Evolutionary conservation across 129 eudicot species (phyloP), one percentile per base, ranked within the genome.

Genomic region (carrot (Daucus carota)): DNA sequence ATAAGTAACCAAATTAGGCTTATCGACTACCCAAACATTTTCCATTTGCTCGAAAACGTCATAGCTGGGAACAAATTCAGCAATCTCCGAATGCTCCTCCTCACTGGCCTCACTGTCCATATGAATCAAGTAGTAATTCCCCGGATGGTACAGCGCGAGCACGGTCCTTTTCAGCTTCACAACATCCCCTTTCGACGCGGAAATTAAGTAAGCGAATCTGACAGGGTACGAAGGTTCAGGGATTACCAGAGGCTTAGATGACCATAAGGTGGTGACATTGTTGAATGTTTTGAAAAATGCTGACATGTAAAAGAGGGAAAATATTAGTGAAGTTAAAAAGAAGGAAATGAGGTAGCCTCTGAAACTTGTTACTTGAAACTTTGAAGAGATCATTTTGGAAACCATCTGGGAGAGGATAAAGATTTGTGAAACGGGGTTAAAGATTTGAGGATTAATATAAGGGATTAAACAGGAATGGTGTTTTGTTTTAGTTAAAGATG

Each of bases 1-100:
- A 22, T 94, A 94, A 0, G 97, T 91, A 3, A 94, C 99, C 75
- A 85, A 72, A 72, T 89, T 94, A 10, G 90, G 84, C 79, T 91
- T 94, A n/a, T 92, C 89, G 34, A 91, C 96, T n/a, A 94, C 59
- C 93, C 93, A 83, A 80, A 91, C 89, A 77, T 94, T 94, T 8
- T 89, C 90, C 50, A 89, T 81, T 16, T 75, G 68, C 1, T 20
- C 57, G 66, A 94, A 91, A 48, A 86, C 90, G n/a, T 41, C 46
- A 3, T 81, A 74, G 10, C 82, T 76, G 0, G 81, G 63, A 29
- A 94, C 92, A 43, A 89, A 94, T 45, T 83, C 78, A 0, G 93
- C 90, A 50, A 94, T 77, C 47, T 89, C 92, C 15, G 9, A 50
- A n/a, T 89, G 97, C 77, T 94, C 97, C 0, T 46, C 72, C 20